phyloP scores from a whole-genome alignment of 192 early-diverging fungal genomes.

The Coemansia sp. region DNA sequence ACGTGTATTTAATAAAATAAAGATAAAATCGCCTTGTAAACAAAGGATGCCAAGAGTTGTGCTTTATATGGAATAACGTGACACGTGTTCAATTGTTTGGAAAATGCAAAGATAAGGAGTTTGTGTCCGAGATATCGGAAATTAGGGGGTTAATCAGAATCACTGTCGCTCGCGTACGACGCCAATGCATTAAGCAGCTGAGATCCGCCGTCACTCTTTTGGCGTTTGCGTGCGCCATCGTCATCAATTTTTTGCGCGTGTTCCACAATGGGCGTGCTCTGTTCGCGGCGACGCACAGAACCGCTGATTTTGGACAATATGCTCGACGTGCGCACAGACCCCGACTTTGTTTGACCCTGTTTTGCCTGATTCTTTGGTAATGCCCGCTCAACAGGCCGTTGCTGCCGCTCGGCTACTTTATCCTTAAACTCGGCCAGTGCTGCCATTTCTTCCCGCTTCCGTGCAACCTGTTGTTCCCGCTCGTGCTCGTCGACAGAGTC shows the following conservation, averaged over 20 bases:
- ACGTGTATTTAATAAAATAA: background rate
- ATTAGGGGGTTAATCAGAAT: conserved; percentile 17
- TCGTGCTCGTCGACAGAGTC: conserved; percentile 55
- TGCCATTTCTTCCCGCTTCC: conserved; percentile 13
- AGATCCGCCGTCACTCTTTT: background rate
- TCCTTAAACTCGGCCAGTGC: conserved; percentile 31
- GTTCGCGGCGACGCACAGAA: background rate
- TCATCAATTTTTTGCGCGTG: background rate
- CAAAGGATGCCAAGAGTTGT: background rate
- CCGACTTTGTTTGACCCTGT: background rate
- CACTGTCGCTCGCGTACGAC: conserved; percentile 18
- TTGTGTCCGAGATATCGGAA: background rate
- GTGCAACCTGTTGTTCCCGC: conserved; percentile 5
- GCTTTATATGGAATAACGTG: no score
- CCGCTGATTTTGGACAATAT: background rate
- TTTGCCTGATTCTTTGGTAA: background rate
- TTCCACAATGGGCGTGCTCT: background rate
- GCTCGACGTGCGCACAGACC: no score
- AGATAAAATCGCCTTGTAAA: no score
- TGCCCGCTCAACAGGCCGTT: background rate
- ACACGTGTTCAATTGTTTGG: background rate
- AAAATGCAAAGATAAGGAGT: background rate
- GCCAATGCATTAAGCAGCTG: conserved; percentile 17
- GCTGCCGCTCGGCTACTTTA: conserved; percentile 13
- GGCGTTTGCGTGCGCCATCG: background rate